Conservation (phyloP, 257 asterid genomes). For the Haberlea rhodopensis region DNA sequence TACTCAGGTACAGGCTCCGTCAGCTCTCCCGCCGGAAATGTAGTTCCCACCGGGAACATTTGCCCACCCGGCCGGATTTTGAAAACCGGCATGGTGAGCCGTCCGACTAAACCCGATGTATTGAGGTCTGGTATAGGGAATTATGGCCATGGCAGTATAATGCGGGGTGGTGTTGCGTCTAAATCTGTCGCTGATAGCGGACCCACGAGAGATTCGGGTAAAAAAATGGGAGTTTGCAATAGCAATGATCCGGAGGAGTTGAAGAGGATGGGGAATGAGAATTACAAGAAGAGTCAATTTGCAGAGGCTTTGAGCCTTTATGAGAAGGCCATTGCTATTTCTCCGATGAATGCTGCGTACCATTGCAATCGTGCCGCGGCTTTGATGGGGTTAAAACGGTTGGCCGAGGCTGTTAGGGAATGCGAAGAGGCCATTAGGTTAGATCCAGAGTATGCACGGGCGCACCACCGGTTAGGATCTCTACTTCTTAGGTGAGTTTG, state of each 20-base stretch:
- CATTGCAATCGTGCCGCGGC: conserved; percentile 84
- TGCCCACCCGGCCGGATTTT: conserved; percentile 67
- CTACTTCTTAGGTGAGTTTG: conserved; percentile 72
- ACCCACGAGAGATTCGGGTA: conserved; percentile 27
- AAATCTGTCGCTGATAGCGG: conserved; percentile 35
- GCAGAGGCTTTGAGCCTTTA: conserved; percentile 64
- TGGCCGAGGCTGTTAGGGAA: conserved; percentile 68
- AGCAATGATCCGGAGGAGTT: conserved; percentile 73
- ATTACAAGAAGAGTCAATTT: conserved; percentile 60
- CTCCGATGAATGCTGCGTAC: conserved; percentile 65
- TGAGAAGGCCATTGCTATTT: conserved; percentile 70
- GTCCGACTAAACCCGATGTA: conserved; percentile 49
- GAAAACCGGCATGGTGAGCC: conserved; percentile 54
- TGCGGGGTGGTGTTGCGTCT: conserved; percentile 49
- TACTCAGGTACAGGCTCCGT: conserved; percentile 54
- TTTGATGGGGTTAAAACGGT: conserved; percentile 59
- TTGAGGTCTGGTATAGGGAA: conserved; percentile 57
- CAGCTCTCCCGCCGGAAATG: conserved; percentile 47
- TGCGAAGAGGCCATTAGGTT: conserved; percentile 83
- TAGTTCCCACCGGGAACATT: conserved; percentile 69
- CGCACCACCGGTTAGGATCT: conserved; percentile 88
- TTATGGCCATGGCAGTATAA: conserved; percentile 85
- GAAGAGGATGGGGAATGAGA: conserved; percentile 74
- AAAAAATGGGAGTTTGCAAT: conserved; percentile 31
- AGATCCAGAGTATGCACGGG: conserved; percentile 81